Evolutionary conservation across 2,329 filamentous ascomycete genomes (phyloP).

Genomic region (Alternaria sp.): DNA sequence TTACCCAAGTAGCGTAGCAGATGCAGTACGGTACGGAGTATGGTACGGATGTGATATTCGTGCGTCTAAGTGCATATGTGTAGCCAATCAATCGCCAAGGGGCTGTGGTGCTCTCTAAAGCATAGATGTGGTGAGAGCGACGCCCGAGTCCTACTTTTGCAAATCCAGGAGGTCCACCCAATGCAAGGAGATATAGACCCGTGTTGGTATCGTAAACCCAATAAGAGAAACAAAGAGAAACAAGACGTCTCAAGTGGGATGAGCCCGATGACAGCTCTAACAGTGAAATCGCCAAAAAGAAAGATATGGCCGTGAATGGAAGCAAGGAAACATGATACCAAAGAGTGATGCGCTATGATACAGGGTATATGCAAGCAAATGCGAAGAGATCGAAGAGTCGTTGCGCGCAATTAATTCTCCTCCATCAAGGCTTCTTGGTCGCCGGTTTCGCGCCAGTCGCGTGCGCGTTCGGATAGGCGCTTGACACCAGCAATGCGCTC

Average conservation of each 20-base stretch:
- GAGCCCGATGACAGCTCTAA: slow-evolving; percentile 4
- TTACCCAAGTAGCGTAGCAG: not conserved
- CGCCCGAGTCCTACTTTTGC: slow-evolving; percentile 25
- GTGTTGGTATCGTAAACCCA: slow-evolving; percentile 29
- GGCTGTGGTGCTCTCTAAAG: slow-evolving; percentile 27
- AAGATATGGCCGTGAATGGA: slow-evolving; percentile 18
- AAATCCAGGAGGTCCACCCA: slow-evolving; percentile 17
- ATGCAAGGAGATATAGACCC: slow-evolving; percentile 15
- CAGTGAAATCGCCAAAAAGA: slow-evolving; percentile 19
- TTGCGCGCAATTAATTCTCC: slow-evolving; percentile 47
- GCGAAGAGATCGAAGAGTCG: slow-evolving; percentile 11
- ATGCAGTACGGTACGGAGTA: slow-evolving; percentile 6
- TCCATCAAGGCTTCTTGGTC: slow-evolving; percentile 70
- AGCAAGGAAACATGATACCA: slow-evolving; percentile 15
- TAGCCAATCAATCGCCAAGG: slow-evolving; percentile 23
- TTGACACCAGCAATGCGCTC: slow-evolving; percentile 81
- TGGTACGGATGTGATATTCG: slow-evolving; percentile 24
- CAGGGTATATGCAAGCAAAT: slow-evolving; percentile 26
- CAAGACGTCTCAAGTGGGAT: slow-evolving; percentile 14
- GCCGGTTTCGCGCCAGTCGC: slow-evolving; percentile 89
- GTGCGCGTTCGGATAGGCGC: slow-evolving; percentile 79
- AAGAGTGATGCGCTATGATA: slow-evolving; percentile 27
- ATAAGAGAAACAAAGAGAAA: slow-evolving; percentile 12
- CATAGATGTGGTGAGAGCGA: slow-evolving; percentile 12
- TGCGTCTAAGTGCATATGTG: slow-evolving; percentile 26